Conservation (phyloP, 164 flowering plant genomes). For the Tetracentron sinense region DNA sequence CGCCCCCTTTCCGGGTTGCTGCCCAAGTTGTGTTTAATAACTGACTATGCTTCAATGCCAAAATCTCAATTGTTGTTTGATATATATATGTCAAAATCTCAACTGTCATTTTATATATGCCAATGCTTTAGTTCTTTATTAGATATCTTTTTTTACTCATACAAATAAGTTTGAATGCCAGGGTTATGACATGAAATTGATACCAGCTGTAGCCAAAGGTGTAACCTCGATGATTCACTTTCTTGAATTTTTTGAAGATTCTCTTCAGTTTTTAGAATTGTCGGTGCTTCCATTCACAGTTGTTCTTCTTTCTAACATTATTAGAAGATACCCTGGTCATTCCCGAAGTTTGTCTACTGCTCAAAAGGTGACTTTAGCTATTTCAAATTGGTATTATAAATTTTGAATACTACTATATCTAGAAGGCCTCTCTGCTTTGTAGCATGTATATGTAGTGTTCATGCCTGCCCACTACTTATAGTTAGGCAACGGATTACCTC, state of each 20-base stretch:
- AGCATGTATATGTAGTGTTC: too few relatives aligned
- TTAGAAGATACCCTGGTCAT: slow-evolving; percentile 9
- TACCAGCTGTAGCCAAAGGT: slow-evolving; percentile 8
- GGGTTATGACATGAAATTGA: slow-evolving; percentile 14
- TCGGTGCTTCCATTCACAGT: slow-evolving; percentile 9
- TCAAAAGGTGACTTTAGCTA: slow-evolving; percentile 3
- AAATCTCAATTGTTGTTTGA: too few relatives aligned
- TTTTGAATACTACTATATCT: background rate
- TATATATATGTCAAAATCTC: too few relatives aligned
- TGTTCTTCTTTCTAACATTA: slow-evolving; percentile 6
- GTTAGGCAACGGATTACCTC: too few relatives aligned
- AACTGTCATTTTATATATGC: too few relatives aligned
- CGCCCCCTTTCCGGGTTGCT: too few relatives aligned
- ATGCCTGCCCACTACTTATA: too few relatives aligned
- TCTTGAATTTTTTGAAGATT: slow-evolving; percentile 14
- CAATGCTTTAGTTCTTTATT: too few relatives aligned
- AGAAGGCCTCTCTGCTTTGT: too few relatives aligned
- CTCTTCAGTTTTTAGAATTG: slow-evolving; percentile 9
- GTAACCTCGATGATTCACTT: slow-evolving; percentile 8
- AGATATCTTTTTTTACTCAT: background rate
- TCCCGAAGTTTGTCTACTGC: slow-evolving; percentile 11
- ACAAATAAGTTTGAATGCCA: background rate
- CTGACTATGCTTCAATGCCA: too few relatives aligned
- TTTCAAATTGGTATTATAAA: background rate
- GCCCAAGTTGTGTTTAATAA: too few relatives aligned